phyloP scores from a whole-genome alignment of 768 basidiomycete genomes.

The Auricularia auricula-judae region DNA sequence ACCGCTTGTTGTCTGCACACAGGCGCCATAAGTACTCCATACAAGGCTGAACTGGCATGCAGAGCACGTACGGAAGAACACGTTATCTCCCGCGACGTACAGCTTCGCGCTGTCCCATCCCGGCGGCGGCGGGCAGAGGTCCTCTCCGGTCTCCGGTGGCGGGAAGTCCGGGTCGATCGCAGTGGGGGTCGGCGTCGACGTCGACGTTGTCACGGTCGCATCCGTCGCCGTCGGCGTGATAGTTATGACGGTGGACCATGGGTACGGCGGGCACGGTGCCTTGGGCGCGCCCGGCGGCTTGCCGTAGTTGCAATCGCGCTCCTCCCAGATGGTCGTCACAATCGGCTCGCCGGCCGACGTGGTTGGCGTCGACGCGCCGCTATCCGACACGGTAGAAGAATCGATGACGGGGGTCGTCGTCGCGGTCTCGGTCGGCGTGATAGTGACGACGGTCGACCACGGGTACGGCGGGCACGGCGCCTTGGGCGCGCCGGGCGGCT shows the following conservation, averaged over 20 bases:
- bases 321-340: not conserved
- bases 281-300: not conserved
- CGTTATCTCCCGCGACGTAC: no score
- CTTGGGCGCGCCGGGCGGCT: not conserved
- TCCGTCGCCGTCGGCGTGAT: not conserved
- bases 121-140: no score
- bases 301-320: not conserved
- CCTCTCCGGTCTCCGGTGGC: no score
- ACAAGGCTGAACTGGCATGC: no score
- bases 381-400: not conserved
- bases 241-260: not conserved
- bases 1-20: no score
- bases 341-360: not conserved
- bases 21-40: no score
- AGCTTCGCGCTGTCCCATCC: no score
- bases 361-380: not conserved
- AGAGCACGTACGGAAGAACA: no score
- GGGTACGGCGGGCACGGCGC: not conserved
- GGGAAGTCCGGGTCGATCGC: no score
- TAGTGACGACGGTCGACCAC: not conserved
- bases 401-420: not conserved
- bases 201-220: not conserved
- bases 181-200: no score
- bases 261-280: not conserved
- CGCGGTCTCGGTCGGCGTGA: not conserved